Conservation (phyloP, 1,284 basidiomycete species). For the Agaricales sp. region DNA sequence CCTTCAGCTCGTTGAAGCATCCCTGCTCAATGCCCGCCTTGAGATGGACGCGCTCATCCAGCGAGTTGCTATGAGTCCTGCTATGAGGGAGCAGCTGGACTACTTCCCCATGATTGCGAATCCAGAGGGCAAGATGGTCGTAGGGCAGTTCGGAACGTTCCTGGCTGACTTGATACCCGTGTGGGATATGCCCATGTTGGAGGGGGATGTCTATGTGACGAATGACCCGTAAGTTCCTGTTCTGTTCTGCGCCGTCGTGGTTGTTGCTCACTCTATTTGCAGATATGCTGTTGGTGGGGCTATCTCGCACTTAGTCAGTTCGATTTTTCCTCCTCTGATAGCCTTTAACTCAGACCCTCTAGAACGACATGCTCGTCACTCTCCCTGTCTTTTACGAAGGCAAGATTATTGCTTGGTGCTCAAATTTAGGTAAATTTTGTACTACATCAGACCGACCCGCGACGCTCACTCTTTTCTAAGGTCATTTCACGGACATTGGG, state of each 20-base stretch:
- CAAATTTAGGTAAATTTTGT: background rate
- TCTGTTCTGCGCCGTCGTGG: too few relatives aligned
- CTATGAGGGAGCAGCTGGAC: constrained; percentile 20
- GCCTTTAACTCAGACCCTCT: too few relatives aligned
- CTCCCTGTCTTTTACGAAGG: background rate
- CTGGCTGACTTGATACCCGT: constrained; percentile 16
- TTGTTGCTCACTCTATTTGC: too few relatives aligned
- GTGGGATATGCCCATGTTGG: constrained; percentile 19
- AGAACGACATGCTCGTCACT: too few relatives aligned
- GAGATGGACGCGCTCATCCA: constrained; percentile 22
- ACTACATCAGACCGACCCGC: too few relatives aligned
- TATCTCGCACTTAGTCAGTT: too few relatives aligned
- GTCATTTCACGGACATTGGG: background rate
- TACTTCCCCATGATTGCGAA: constrained; percentile 23
- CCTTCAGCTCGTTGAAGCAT: constrained; percentile 20
- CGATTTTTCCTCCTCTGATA: too few relatives aligned
- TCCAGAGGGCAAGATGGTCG: constrained; percentile 20
- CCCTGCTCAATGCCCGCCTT: constrained; percentile 17
- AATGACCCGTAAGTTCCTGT: constrained; percentile 19
- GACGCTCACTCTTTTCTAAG: background rate
- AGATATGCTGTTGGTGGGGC: too few relatives aligned
- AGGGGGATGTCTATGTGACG: constrained; percentile 19
- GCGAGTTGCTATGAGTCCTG: constrained; percentile 20
- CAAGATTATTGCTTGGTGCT: background rate
- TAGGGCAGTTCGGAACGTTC: constrained; percentile 19